Conservation (phyloP, 805 yeast species). For the Wickerhamia fluorescens region DNA sequence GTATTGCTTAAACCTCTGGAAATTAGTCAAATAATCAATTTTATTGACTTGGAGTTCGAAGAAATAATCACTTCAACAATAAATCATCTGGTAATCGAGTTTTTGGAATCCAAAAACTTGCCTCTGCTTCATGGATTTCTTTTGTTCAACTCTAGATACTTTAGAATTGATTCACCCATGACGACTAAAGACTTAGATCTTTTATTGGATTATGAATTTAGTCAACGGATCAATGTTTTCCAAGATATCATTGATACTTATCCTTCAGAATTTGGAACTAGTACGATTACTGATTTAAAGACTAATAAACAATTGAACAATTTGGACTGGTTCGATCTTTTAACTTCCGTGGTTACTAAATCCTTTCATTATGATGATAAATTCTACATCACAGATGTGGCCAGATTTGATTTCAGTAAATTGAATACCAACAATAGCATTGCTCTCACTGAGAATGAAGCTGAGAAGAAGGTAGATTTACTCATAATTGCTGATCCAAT, state of each 20-base stretch:
- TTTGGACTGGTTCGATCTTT: slow-evolving; percentile 42
- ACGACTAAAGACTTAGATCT: slow-evolving; percentile 22
- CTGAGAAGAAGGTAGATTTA: slow-evolving; percentile 42
- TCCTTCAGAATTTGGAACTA: slow-evolving; percentile 16
- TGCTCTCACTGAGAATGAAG: slow-evolving; percentile 8
- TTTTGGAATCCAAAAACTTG: slow-evolving; percentile 24
- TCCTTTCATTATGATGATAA: slow-evolving; percentile 38
- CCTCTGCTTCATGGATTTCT: slow-evolving; percentile 32
- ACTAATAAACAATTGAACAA: slow-evolving; percentile 12
- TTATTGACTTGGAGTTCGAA: slow-evolving; percentile 1
- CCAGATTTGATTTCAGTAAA: slow-evolving; percentile 41
- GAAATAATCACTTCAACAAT: too few relatives aligned
- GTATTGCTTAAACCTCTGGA: slow-evolving; percentile 2
- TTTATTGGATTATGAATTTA: slow-evolving; percentile 41
- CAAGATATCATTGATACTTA: slow-evolving; percentile 21
- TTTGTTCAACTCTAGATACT: slow-evolving; percentile 50
- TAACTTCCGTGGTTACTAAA: slow-evolving; percentile 37
- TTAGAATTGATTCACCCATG: slow-evolving; percentile 22
- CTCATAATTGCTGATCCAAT: slow-evolving; percentile 65
- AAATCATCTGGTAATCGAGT: slow-evolving; percentile 2
- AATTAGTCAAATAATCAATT: slow-evolving; percentile 6
- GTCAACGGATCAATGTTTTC: slow-evolving; percentile 33
- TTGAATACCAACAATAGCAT: slow-evolving; percentile 22
- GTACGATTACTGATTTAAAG: slow-evolving; percentile 10
- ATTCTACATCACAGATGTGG: slow-evolving; percentile 32